phyloP scores from a whole-genome alignment of 2,329 filamentous ascomycete species.

The Xylariomycetidae sp. region DNA sequence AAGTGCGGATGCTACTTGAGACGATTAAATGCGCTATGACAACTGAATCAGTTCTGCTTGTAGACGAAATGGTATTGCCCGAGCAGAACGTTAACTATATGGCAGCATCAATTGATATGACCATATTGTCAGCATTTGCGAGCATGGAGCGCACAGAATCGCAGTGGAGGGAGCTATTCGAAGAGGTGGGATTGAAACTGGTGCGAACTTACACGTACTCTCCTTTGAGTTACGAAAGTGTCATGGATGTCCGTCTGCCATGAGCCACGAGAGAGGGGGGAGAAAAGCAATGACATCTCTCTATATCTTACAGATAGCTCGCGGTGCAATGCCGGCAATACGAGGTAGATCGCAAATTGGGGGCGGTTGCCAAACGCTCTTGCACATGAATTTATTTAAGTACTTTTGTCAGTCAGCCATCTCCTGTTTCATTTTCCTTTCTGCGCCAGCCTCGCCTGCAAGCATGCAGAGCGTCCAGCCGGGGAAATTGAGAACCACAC shows the following conservation, averaged over 20 bases:
- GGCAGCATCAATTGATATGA: slow-evolving; percentile 10
- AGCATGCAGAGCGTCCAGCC: no score
- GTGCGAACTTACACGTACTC: slow-evolving; percentile 6
- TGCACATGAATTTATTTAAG: no score
- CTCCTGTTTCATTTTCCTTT: no score
- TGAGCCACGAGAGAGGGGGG: no score
- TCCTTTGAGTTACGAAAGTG: slow-evolving; percentile 5
- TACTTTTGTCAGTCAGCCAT: no score
- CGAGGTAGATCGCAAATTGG: no score
- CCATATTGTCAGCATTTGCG: slow-evolving; percentile 11
- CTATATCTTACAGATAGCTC: no score
- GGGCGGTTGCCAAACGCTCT: no score
- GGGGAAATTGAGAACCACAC: no score
- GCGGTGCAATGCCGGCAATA: no score
- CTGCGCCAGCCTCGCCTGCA: no score
- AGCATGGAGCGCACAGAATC: slow-evolving; percentile 11
- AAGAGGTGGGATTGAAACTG: slow-evolving; percentile 6
- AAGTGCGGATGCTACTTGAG: slow-evolving; percentile 5
- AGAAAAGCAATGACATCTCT: no score
- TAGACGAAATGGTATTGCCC: slow-evolving; percentile 18
- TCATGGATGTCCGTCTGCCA: slow-evolving; percentile 12
- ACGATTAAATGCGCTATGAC: slow-evolving; percentile 9
- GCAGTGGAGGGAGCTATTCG: slow-evolving; percentile 5
- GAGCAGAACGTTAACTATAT: slow-evolving; percentile 1
- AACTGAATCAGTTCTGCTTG: slow-evolving; percentile 9